Base-by-base conservation (phyloP, 2,329 filamentous ascomycete genomes). In the Fusarium torreyae region DNA sequence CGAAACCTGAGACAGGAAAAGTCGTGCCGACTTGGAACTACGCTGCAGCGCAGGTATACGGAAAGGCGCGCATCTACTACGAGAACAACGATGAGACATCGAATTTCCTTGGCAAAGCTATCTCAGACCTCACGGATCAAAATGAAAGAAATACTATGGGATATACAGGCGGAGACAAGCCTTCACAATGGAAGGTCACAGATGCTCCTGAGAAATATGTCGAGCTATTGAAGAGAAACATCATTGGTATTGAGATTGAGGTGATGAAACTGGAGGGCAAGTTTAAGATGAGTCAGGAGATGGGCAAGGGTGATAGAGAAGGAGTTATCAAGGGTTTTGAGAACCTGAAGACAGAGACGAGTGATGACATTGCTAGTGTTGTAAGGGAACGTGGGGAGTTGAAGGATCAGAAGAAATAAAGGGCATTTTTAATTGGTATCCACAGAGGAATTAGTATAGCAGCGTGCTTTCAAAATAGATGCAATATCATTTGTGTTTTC, bases 1-100 rank as follows among this genome's bases (percentile, higher is more conserved):
- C 90, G 1, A 92, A 92, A 74, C 89, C 89, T 0, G 74, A 72
- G 0, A 89, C 85, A 0, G 89, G 85, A 7, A 92, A 92, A 64
- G 89, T 91, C 0, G 90, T 91, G 4, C 89, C 89, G 1, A 92
- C 90, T 0, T 92, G 90, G 90, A 89, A 92, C 76, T 92, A 92
- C 71, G 82, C 87, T 0, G 89, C 89, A 0, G 89, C 85, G 0
- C 88, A 92, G 74, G 87, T 82, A 0, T 91, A 91, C 69, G 90
- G 90, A 1, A 83, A 77, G 5, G 85, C 86, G 1, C 85, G 61
- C 0, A 77, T 91, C 2, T 87, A 84, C 69, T 84, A 79, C 53
- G 85, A 90, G 5, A 81, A 81, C 28, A 76, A 81, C 0, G 68
- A 77, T 0, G 80, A 83, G 22, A 87, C 87, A 0, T 74, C 74